Evolutionary conservation across 495 filamentous ascomycete species (phyloP), one percentile per base, ranked within the genome.

Genomic region (Lentithecium fluviatile): DNA sequence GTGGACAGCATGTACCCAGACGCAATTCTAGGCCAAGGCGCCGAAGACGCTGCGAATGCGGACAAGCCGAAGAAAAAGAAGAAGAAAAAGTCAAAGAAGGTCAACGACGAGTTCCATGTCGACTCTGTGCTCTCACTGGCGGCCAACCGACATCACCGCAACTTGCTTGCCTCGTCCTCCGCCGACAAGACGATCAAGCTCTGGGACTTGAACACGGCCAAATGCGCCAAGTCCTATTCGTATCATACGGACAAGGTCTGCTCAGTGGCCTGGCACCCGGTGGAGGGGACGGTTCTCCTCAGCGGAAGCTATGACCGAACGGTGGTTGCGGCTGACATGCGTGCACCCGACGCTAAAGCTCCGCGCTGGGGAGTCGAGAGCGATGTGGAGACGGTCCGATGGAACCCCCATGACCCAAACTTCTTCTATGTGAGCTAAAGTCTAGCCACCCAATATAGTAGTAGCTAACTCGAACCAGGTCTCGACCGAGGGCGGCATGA

Each of bases 1-100:
- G 83, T 99, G 42, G 94, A 99, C 77, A 87, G 86, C 80, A 95
- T 99, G 88, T 97, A 95, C 71, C 94, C 95, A 20, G 91, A 96
- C 68, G 93, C 93, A 6, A 95, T 99, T 54, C 85, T 99, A 26
- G 94, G 94, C n/a, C 88, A 90, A 69, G 86, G 85, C 8, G 82
- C 81, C n/a, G 80, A 82, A 42, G 75, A 80, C 45, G 60, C 77
- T 42, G 62, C 71, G 29, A 71, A 68, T 25, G 80, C 81, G 46
- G 78, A 83, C 65, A 82, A 82, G 66, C 68, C 71, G 29, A 89
- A 88, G 74, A 88, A 89, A 67, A 90, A 90, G 73, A 91, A 91
- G 75, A 91, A 88, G 73, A 87, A 85, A 75, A 88, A 88, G 79
- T 82, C 83, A 36, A 86, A 85, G 75, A 96, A 93, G 76, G 83